These are phyloP conservation scores for Abrus pulchellus DNA, from an alignment of 306 rosid species.

Conservation along the genomic window DNA sequence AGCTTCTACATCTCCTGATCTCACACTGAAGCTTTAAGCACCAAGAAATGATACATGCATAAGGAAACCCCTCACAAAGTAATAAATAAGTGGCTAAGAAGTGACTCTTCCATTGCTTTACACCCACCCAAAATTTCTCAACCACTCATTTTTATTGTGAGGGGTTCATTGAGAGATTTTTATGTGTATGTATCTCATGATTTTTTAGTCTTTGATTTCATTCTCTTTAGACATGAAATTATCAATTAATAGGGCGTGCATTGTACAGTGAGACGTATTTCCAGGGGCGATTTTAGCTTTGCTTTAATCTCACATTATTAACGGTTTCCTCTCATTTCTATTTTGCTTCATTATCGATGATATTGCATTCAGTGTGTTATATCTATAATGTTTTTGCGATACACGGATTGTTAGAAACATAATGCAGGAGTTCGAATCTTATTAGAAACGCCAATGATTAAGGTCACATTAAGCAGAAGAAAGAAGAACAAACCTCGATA, in stretches of 20 bases:
- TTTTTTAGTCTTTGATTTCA: slow-evolving; percentile 23
- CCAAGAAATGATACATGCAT: slow-evolving; percentile 28
- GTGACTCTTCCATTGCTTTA: slow-evolving; percentile 3
- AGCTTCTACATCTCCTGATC: slow-evolving; percentile 78
- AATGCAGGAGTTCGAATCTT: neutral
- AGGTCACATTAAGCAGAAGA: neutral
- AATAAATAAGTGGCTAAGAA: slow-evolving; percentile 42
- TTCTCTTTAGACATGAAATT: slow-evolving; percentile 44
- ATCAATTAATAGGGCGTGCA: slow-evolving; percentile 48
- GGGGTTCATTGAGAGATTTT: slow-evolving; percentile 40
- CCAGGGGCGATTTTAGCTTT: slow-evolving; percentile 56
- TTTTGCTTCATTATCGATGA: slow-evolving; percentile 40
- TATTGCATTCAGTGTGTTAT: slow-evolving; percentile 12
- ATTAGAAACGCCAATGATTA: neutral
- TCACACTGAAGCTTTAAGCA: slow-evolving; percentile 82
- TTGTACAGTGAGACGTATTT: slow-evolving; percentile 79
- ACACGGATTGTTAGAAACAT: neutral
- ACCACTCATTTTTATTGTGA: slow-evolving; percentile 37
- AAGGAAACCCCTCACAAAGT: slow-evolving; percentile 35
- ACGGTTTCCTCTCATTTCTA: slow-evolving; percentile 40
- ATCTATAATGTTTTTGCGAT: slow-evolving; percentile 5
- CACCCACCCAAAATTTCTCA: slow-evolving; percentile 27
- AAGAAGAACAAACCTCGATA: no score
- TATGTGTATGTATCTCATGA: slow-evolving; percentile 38
- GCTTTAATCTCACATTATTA: slow-evolving; percentile 40